Evolutionary conservation across 2,329 filamentous ascomycete species (phyloP), one percentile per base, ranked within the genome.

Genomic region (Exophiala viscosa): DNA sequence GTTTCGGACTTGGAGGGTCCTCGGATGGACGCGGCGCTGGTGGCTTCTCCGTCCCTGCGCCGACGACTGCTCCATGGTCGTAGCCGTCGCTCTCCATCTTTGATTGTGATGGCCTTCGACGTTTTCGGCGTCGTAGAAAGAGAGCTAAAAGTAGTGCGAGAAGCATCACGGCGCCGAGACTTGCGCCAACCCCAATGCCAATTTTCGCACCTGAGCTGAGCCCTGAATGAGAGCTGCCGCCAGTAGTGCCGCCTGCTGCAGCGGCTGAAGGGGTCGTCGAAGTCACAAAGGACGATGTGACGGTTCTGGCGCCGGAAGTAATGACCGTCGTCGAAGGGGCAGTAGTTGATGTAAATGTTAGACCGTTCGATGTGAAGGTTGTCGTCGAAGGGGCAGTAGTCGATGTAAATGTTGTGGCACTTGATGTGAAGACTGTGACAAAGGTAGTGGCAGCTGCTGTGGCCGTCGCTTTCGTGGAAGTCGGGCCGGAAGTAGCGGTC

Each of bases 161-260:
- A 13, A 66, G 39, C 8, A 63, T 23, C n/a, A 59, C 13, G 23
- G 54, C 58, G 14, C 54, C 54, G 8, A 59, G 45, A 2, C 58
- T 55, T 14, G 60, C 56, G 14, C 63, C 63, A 3, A 62, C 53
- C 11, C 57, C 61, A 14, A 60, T 59, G 14, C 65, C 65, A 11
- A 57, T 57, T 45, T 64, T 67, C 15, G 62, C 60, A 10, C 58
- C 52, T 2, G 59, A 53, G 31, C 55, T 64, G 45, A 66, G 49
- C n/a, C 61, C 52, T 10, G 40, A 32, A 39, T 32, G 1, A 45
- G n/a, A 8, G 44, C 23, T 2, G 50, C 18, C 5, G 34, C 32
- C 3, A 51, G 17, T 13, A 28, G 35, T 15, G 46, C 35, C 11
- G 49, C 20, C 15, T 35, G 34, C 34, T 15, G 14, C 34, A 10